Evolutionary conservation across 148 eudicot genomes (phyloP), one percentile per base, ranked within the genome.

Genomic region (Linanthus parryae): DNA sequence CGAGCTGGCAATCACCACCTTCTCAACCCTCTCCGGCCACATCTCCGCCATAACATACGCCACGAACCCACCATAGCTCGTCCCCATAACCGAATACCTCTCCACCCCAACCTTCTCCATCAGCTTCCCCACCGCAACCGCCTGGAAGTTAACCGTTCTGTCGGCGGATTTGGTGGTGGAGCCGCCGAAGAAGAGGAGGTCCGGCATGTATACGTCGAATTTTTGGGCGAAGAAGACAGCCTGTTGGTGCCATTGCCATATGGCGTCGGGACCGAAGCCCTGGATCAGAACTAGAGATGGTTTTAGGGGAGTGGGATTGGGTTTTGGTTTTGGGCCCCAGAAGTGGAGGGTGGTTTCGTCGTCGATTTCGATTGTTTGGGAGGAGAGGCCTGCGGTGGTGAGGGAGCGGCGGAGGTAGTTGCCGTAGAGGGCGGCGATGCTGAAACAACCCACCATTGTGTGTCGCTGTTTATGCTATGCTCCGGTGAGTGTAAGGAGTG

Each of bases 11-110:
- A 78, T 61, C 57, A 73, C 76, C 56, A 70, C 73, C 53, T 64
- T 78, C 35, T 70, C 79, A n/a, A 80, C 85, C 64, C 71, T 73
- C 31, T 76, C 85, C 55, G 82, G 79, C 73, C 68, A 76, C 82
- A n/a, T n/a, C n/a, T n/a, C n/a, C n/a, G n/a, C n/a, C n/a, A n/a
- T n/a, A n/a, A n/a, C n/a, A n/a, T n/a, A n/a, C n/a, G n/a, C n/a
- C n/a, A n/a, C n/a, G n/a, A n/a, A n/a, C n/a, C n/a, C n/a, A n/a
- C n/a, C n/a, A n/a, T n/a, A n/a, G n/a, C n/a, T n/a, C n/a, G n/a
- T n/a, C n/a, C n/a, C n/a, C n/a, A n/a, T n/a, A n/a, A n/a, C n/a
- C n/a, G n/a, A n/a, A n/a, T n/a, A n/a, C 69, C 66, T 68, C 13
- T 41, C 5, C 18, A 80, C 42, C 4, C 85, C 79, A 0, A 76